Conservation (phyloP, 148 eudicot species). For the Chenopodium formosanum region DNA sequence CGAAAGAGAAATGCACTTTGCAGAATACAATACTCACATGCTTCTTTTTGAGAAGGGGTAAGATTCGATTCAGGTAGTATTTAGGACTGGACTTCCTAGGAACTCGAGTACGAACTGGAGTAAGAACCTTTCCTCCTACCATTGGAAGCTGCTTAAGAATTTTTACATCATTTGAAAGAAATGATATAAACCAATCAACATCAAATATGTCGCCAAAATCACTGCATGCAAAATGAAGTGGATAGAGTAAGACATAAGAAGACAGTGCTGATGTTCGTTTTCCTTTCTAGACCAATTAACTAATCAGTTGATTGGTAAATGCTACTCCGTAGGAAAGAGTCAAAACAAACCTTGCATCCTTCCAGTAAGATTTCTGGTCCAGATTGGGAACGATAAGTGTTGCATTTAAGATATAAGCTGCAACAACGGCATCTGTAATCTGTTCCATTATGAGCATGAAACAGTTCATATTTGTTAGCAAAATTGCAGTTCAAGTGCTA, state of each 20-base stretch:
- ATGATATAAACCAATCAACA: constrained; percentile 63
- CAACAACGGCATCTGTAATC: constrained; percentile 89
- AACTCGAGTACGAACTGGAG: constrained; percentile 53
- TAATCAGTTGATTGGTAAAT: constrained; percentile 1
- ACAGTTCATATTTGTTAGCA: background rate
- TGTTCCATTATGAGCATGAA: constrained; percentile 34
- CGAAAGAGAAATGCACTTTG: background rate
- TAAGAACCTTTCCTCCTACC: constrained; percentile 42
- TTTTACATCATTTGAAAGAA: constrained; percentile 66
- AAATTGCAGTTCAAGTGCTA: background rate
- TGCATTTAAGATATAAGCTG: constrained; percentile 76
- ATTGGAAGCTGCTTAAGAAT: constrained; percentile 63
- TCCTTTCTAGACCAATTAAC: background rate
- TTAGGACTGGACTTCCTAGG: constrained; percentile 63
- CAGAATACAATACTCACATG: constrained; percentile 44
- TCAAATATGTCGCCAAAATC: constrained; percentile 76
- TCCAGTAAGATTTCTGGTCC: constrained; percentile 86
- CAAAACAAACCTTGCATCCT: constrained; percentile 69
- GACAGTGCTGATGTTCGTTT: background rate
- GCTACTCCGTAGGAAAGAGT: background rate
- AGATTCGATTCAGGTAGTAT: constrained; percentile 58
- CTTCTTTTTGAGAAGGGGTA: constrained; percentile 68
- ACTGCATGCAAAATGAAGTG: constrained; percentile 38
- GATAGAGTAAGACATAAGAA: constrained; percentile 13
- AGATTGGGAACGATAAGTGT: constrained; percentile 76